phyloP scores from a whole-genome alignment of 139 green algal genomes.

The Spirogloea muscicola region DNA sequence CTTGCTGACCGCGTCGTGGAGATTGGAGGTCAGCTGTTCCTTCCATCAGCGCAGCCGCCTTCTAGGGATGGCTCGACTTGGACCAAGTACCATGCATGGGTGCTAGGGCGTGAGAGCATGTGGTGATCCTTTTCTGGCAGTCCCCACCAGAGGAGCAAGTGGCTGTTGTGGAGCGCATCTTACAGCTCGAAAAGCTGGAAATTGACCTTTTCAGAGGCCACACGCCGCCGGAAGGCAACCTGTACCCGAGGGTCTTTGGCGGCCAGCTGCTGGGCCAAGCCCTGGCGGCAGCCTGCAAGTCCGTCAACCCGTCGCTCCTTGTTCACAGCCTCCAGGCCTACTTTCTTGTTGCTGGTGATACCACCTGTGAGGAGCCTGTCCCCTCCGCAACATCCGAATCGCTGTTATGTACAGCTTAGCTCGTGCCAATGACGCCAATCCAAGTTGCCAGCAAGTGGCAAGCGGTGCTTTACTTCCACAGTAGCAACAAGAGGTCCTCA shows the following conservation, averaged over 20 bases:
- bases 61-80: not conserved
- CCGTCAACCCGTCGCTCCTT: not conserved
- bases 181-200: slow-evolving; percentile 14
- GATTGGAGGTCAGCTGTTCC: not conserved
- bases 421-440: not conserved
- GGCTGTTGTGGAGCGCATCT: not conserved
- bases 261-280: slow-evolving; percentile 14
- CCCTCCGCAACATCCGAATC: not conserved
- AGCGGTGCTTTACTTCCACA: too few relatives aligned
- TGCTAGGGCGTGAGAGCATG: too few relatives aligned
- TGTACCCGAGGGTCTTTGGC: slow-evolving; percentile 20
- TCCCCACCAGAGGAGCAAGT: too few relatives aligned
- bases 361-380: not conserved
- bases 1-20: not conserved
- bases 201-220: not conserved
- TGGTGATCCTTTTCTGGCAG: too few relatives aligned
- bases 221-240: not conserved
- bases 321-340: slow-evolving; percentile 26
- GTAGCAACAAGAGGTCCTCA: not conserved
- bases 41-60: not conserved
- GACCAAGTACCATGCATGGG: too few relatives aligned
- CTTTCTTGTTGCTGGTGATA: slow-evolving; percentile 18
- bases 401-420: not conserved
- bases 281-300: slow-evolving; percentile 1
- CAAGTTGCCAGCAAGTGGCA: not conserved